Evolutionary conservation across 1,284 basidiomycete genomes (phyloP).

Genomic region (Boletus hoseneyae): DNA sequence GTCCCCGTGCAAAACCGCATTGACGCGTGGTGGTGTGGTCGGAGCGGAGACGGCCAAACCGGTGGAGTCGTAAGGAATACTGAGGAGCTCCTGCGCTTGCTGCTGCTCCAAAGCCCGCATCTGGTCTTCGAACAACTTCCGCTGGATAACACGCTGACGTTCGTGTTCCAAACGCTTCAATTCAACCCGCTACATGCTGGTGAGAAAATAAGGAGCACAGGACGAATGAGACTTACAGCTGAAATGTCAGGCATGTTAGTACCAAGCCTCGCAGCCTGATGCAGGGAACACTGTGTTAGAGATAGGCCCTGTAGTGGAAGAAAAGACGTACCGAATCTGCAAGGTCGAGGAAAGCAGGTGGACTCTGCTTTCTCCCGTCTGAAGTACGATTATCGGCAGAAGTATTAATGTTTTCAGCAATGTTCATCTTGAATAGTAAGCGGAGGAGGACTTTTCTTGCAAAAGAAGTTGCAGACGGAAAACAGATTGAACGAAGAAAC

Average conservation of each 20-base stretch:
- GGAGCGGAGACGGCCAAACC: conserved; percentile 73
- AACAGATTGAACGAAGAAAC: conserved; percentile 50
- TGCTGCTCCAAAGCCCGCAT: conserved; percentile 90
- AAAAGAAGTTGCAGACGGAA: conserved; percentile 48
- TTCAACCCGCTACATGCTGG: conserved; percentile 66
- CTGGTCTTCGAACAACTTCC: conserved; percentile 90
- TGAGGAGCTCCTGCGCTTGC: conserved; percentile 81
- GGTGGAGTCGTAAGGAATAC: conserved; percentile 60
- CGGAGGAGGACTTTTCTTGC: conserved; percentile 49
- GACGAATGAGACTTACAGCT: conserved; percentile 53
- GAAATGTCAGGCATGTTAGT: conserved; percentile 79
- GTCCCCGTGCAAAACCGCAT: conserved; percentile 56
- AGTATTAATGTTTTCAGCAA: conserved; percentile 62
- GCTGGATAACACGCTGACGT: conserved; percentile 78
- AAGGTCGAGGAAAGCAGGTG: conserved; percentile 85
- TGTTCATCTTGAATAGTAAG: conserved; percentile 60
- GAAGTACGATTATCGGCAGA: conserved; percentile 66
- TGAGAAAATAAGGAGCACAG: conserved; percentile 7
- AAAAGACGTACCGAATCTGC: conserved; percentile 74
- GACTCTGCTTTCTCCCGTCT: conserved; percentile 76
- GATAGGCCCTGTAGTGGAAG: conserved; percentile 20
- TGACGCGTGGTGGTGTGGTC: conserved; percentile 78
- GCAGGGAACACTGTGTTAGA: conserved; percentile 14
- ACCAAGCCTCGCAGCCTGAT: conserved; percentile 74
- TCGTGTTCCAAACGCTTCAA: conserved; percentile 90